Percentiles rank a stretch among this genome's conserved stretches.
Evolutionary conservation across 2,329 filamentous ascomycete species (phyloP).

Genomic region (Plenodomus lindquistii): DNA sequence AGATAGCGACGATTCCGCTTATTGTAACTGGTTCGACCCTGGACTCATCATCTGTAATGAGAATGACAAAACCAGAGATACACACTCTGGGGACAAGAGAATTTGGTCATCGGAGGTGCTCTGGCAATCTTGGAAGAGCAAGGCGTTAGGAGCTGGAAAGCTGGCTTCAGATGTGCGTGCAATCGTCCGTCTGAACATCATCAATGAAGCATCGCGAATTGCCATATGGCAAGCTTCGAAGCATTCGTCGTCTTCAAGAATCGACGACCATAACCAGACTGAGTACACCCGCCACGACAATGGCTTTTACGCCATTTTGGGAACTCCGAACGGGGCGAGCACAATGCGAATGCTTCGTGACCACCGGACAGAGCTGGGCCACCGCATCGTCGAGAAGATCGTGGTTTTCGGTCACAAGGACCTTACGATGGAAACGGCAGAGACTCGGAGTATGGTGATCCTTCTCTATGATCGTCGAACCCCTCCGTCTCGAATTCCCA

Average conservation of each 20-base stretch:
- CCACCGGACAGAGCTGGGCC: constrained; percentile 4
- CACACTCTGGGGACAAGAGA: not conserved
- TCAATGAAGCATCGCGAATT: constrained; percentile 3
- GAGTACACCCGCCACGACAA: constrained; percentile 7
- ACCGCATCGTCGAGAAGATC: constrained; percentile 9
- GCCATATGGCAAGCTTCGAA: constrained; percentile 3
- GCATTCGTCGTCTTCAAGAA: constrained; percentile 2
- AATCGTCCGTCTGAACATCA: constrained; percentile 4
- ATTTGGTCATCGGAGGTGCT: constrained; percentile 6
- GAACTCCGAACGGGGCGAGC: constrained; percentile 9
- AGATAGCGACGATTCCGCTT: not conserved
- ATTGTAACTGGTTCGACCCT: constrained; percentile 3
- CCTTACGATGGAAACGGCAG: constrained; percentile 1
- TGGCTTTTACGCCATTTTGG: constrained; percentile 11
- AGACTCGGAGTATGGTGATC: not conserved
- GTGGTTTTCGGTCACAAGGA: constrained; percentile 6
- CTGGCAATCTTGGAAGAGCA: constrained; percentile 6
- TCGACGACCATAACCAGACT: not conserved
- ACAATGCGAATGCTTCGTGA: constrained; percentile 8
- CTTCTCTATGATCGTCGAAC: not conserved
- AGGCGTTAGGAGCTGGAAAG: constrained; percentile 2
- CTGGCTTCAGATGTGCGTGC: constrained; percentile 1
- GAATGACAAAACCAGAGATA: constrained; percentile 2
- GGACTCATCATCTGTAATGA: constrained; percentile 2
- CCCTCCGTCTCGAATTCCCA: not conserved